A percentile compares a stretch with the other conserved stretches of the same genome.
These are phyloP conservation scores for Penicillium pulvis DNA, from an alignment of 495 filamentous ascomycete genomes.

Conservation along the genomic window DNA sequence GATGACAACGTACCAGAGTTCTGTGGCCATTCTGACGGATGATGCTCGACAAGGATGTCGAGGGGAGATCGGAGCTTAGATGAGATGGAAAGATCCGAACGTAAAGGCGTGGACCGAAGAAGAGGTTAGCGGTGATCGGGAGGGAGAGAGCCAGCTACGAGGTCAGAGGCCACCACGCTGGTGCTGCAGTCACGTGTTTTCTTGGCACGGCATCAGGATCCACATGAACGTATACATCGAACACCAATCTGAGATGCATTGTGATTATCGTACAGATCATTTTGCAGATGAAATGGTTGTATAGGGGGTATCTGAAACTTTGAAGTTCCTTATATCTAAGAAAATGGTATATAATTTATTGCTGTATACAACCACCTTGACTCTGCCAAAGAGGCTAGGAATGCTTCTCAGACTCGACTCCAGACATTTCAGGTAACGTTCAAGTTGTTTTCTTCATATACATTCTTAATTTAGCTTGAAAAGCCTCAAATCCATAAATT, in stretches of 20 bases:
- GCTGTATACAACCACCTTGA: too few relatives aligned
- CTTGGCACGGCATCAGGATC: not conserved
- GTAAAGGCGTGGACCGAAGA: slow-evolving; percentile 28
- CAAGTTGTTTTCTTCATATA: too few relatives aligned
- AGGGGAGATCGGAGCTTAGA: slow-evolving; percentile 19
- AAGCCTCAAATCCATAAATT: too few relatives aligned
- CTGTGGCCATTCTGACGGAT: slow-evolving; percentile 58
- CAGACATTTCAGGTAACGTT: too few relatives aligned
- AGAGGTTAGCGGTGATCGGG: slow-evolving; percentile 35
- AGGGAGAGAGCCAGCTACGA: slow-evolving; percentile 38
- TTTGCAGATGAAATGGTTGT: too few relatives aligned
- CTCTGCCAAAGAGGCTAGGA: too few relatives aligned
- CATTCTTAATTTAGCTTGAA: too few relatives aligned
- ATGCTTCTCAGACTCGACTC: too few relatives aligned
- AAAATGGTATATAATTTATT: too few relatives aligned
- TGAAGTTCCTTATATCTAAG: too few relatives aligned
- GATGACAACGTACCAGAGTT: slow-evolving; percentile 63
- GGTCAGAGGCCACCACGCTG: slow-evolving; percentile 39
- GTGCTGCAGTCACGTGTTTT: slow-evolving; percentile 34
- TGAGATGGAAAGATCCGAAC: slow-evolving; percentile 25
- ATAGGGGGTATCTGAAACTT: too few relatives aligned
- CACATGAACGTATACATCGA: not conserved
- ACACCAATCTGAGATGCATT: not conserved
- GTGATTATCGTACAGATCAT: not conserved
- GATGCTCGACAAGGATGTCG: slow-evolving; percentile 16